phyloP scores from a whole-genome alignment of 495 filamentous ascomycete species.

The Opeltia flavorubescens region DNA sequence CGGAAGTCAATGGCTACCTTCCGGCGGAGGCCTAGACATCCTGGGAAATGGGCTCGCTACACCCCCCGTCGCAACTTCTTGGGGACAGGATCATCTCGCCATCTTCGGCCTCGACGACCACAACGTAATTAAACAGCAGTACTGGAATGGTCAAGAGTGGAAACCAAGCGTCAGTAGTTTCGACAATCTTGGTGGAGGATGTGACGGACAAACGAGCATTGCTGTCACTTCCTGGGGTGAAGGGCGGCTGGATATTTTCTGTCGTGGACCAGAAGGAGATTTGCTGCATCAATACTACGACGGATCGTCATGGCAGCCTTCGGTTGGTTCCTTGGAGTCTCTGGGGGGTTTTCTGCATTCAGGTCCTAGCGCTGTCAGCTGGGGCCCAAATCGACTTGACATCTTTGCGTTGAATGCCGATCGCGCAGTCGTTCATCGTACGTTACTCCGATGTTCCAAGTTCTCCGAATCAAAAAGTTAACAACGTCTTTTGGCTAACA shows the following conservation, averaged over 20 bases:
- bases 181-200: conserved; percentile 16
- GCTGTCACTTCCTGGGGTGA: conserved; percentile 18
- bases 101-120: conserved; percentile 18
- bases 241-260: conserved; percentile 22
- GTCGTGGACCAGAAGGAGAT: conserved; percentile 6
- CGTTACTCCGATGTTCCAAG: conserved; percentile 3
- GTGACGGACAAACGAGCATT: conserved; percentile 9
- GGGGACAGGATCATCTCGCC: conserved; percentile 19
- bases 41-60: background rate
- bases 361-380: conserved; percentile 5
- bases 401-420: conserved; percentile 6
- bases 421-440: background rate
- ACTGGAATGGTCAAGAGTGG: conserved; percentile 21
- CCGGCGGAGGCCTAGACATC: background rate
- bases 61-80: conserved; percentile 13
- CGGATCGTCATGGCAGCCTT: conserved; percentile 8
- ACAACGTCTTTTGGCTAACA: too few relatives aligned
- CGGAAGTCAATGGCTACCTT: background rate
- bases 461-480: background rate
- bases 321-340: background rate
- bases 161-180: conserved; percentile 7
- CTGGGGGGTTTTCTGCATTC: background rate
- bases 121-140: conserved; percentile 19
- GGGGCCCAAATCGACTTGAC: conserved; percentile 10
- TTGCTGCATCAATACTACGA: conserved; percentile 10